A percentile compares a stretch with the other conserved stretches of the same genome.
Conservation (phyloP, 768 basidiomycete species). For the Boletus reticulatus region DNA sequence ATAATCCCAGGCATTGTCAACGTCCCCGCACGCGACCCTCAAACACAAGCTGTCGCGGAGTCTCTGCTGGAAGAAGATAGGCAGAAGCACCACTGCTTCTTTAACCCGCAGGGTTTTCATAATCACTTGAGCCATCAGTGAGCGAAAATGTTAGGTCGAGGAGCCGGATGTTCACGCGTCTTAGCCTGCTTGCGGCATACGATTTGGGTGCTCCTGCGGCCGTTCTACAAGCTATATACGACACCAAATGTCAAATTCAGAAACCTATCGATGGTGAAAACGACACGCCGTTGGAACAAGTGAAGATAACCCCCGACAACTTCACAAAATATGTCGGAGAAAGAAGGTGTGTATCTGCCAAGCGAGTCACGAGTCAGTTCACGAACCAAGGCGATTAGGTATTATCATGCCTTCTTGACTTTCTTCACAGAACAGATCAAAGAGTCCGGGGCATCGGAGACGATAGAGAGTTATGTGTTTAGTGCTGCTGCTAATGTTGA, state of each 20-base stretch:
- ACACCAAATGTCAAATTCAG: constrained; percentile 37
- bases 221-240: constrained; percentile 49
- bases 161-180: neutral
- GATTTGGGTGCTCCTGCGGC: constrained; percentile 50
- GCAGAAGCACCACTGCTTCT: constrained; percentile 51
- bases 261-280: constrained; percentile 40
- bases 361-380: constrained; percentile 32
- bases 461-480: constrained; percentile 52
- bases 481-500: constrained; percentile 30
- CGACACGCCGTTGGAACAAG: constrained; percentile 9
- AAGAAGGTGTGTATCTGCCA: constrained; percentile 38
- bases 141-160: constrained; percentile 12
- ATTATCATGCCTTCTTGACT: constrained; percentile 36
- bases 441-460: constrained; percentile 35
- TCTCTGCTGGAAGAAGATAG: constrained; percentile 48
- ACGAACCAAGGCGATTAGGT: constrained; percentile 21
- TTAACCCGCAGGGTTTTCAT: constrained; percentile 43
- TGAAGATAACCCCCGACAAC: constrained; percentile 40
- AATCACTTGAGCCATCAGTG: constrained; percentile 64
- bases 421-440: constrained; percentile 43
- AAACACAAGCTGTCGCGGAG: constrained; percentile 42
- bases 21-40: constrained; percentile 43
- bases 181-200: constrained; percentile 54
- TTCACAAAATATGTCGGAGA: constrained; percentile 51
- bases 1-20: constrained; percentile 42